These are phyloP conservation scores for Boletus rufocinnamomeus DNA, from an alignment of 768 basidiomycete species.

Conservation along the genomic window DNA sequence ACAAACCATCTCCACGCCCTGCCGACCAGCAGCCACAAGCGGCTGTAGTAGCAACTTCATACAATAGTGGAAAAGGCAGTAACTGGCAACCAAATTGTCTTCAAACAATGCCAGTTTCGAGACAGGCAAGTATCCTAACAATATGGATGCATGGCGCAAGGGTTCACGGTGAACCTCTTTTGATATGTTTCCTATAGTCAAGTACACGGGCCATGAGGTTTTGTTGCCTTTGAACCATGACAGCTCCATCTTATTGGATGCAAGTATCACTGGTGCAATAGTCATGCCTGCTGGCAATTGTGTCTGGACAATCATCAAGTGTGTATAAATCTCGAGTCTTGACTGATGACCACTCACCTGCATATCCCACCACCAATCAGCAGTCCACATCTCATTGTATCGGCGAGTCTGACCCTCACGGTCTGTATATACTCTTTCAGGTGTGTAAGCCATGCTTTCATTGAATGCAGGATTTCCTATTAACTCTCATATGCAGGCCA, in stretches of 20 bases:
- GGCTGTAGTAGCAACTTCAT: background rate
- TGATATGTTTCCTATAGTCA: too few relatives aligned
- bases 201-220: too few relatives aligned
- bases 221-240: too few relatives aligned
- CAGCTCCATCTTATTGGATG: too few relatives aligned
- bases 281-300: background rate
- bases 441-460: background rate
- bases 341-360: too few relatives aligned
- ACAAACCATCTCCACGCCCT: slow-evolving; percentile 5
- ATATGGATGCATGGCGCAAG: background rate
- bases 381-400: background rate
- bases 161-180: background rate
- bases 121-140: background rate
- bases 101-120: background rate
- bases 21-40: background rate
- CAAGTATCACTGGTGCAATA: too few relatives aligned
- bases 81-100: background rate
- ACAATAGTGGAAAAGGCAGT: slow-evolving; percentile 6
- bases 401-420: background rate
- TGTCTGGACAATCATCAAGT: background rate
- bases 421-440: background rate
- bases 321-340: background rate
- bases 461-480: too few relatives aligned
- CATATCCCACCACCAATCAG: background rate
- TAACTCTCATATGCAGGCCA: too few relatives aligned